phyloP scores from a whole-genome alignment of 2,329 filamentous ascomycete species.

The Ambrosiella xylebori region DNA sequence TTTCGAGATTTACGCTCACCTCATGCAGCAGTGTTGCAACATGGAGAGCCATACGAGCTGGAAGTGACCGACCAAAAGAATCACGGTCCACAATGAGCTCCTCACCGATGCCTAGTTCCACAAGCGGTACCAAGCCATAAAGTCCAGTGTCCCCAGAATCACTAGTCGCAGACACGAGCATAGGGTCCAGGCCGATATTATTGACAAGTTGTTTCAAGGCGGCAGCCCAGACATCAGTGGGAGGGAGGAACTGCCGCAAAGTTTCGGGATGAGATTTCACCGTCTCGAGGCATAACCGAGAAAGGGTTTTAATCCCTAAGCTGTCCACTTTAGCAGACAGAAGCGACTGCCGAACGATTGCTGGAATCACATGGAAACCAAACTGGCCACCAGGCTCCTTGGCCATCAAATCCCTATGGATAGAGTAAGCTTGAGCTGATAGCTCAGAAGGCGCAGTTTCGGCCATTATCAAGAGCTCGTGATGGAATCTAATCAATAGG shows the following conservation, averaged over 20 bases:
- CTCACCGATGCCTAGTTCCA: constrained; percentile 47
- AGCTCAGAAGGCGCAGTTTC: no score
- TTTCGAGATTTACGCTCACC: background rate
- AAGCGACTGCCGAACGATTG: no score
- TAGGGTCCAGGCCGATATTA: constrained; percentile 40
- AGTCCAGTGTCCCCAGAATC: constrained; percentile 23
- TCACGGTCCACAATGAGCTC: constrained; percentile 49
- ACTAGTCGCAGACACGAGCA: constrained; percentile 55
- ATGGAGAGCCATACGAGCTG: constrained; percentile 57
- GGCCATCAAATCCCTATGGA: no score
- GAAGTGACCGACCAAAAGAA: constrained; percentile 49
- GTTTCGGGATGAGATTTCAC: constrained; percentile 21
- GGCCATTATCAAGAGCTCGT: no score
- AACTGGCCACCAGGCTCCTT: no score
- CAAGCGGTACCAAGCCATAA: constrained; percentile 51
- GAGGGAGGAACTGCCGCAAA: constrained; percentile 41
- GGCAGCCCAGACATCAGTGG: constrained; percentile 44
- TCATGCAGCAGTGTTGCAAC: background rate
- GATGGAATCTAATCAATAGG: no score
- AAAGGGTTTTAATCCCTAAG: background rate
- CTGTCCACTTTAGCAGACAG: background rate
- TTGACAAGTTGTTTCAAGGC: constrained; percentile 32
- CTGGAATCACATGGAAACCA: no score
- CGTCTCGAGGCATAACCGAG: constrained; percentile 27
- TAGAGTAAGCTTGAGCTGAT: no score